A percentile compares a stretch with the other conserved stretches of the same genome.
phyloP scores from a whole-genome alignment of 352 stramenopile genomes.

The Globisporangium canariense region DNA sequence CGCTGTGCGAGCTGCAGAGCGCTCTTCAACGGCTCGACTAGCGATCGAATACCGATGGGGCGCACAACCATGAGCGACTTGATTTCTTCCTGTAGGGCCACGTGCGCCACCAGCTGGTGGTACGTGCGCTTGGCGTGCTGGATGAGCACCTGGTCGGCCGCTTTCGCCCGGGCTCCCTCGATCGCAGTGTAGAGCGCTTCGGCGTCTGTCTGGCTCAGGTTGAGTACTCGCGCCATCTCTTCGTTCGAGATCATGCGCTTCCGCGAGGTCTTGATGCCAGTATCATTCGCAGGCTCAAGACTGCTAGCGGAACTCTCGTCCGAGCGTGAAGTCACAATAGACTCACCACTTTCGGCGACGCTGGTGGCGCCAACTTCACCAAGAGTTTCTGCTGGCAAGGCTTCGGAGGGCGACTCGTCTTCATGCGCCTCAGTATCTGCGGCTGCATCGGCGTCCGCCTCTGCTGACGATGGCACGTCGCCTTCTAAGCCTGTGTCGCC shows the following conservation, averaged over 20 bases:
- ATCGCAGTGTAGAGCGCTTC: constrained; percentile 77
- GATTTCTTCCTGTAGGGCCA: constrained; percentile 75
- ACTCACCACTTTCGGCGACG: background rate
- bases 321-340: background rate
- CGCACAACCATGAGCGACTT: constrained; percentile 64
- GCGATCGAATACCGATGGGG: constrained; percentile 68
- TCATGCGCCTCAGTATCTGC: background rate
- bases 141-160: constrained; percentile 50
- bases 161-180: constrained; percentile 59
- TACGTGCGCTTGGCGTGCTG: constrained; percentile 56
- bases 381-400: background rate
- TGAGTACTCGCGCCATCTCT: constrained; percentile 43
- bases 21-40: constrained; percentile 59
- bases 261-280: background rate
- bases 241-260: constrained; percentile 30
- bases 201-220: constrained; percentile 60
- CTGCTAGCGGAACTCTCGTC: background rate
- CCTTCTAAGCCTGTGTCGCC: background rate
- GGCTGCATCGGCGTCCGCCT: background rate
- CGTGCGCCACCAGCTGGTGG: constrained; percentile 63
- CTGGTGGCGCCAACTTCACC: background rate
- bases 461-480: background rate
- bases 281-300: background rate
- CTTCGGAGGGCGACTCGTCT: background rate
- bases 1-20: constrained; percentile 44